A percentile compares a stretch with the other conserved stretches of the same genome.
These are phyloP conservation scores for Cotoneaster glaucophyllus DNA, from an alignment of 306 rosid species.

Conservation along the genomic window DNA sequence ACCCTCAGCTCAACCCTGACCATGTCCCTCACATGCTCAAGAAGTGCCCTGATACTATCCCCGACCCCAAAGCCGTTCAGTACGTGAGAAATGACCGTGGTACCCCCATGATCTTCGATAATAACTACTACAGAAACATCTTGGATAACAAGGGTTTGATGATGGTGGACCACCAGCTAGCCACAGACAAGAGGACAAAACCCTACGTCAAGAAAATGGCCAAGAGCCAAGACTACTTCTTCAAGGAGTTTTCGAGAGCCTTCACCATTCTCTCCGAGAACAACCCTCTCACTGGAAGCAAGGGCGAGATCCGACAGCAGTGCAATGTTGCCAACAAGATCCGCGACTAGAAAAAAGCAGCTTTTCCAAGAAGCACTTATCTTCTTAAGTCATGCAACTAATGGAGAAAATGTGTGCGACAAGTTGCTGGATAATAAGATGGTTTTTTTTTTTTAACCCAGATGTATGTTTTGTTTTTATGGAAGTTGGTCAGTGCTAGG, in stretches of 20 bases:
- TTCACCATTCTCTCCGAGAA: conserved; percentile 77
- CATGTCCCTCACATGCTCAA: conserved; percentile 87
- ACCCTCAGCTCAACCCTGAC: conserved; percentile 62
- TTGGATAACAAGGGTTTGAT: conserved; percentile 86
- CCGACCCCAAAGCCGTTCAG: conserved; percentile 94
- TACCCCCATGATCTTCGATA: conserved; percentile 86
- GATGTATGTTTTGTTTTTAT: neutral
- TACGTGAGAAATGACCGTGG: conserved; percentile 97
- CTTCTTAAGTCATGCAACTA: conserved; percentile 15
- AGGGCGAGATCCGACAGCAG: conserved; percentile 90
- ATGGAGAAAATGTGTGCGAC: conserved; percentile 19
- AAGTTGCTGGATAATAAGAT: conserved; percentile 25
- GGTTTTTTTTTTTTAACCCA: neutral
- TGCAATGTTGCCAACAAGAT: conserved; percentile 82
- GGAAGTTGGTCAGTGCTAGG: neutral
- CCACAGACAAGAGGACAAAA: conserved; percentile 79
- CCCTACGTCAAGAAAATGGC: conserved; percentile 98
- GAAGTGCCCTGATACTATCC: conserved; percentile 89
- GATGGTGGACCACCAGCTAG: conserved; percentile 78
- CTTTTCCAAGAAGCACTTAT: neutral
- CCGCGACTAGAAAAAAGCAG: conserved; percentile 40
- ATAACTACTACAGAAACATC: conserved; percentile 92
- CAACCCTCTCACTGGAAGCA: conserved; percentile 84
- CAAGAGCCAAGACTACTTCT: conserved; percentile 83
- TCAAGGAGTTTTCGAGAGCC: conserved; percentile 77